Evolutionary conservation across 805 yeast genomes (phyloP).

Genomic region (Alloascoidea hylecoeti): DNA sequence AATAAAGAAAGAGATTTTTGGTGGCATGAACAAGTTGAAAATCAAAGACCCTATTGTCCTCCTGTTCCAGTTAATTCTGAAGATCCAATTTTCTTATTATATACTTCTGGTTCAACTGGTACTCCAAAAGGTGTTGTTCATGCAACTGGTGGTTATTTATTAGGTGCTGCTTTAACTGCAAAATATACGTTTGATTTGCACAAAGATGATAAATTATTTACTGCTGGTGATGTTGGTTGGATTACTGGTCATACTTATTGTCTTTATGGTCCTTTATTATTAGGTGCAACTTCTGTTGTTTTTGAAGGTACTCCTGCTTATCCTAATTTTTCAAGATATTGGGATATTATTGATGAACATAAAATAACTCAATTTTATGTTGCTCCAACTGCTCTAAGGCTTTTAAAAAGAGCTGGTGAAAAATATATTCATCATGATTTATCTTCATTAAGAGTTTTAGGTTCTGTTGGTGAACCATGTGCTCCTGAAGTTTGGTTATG

Average conservation of each 20-base stretch:
- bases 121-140: slow-evolving; percentile 97
- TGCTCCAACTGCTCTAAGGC: slow-evolving; percentile 95
- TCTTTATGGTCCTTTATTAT: slow-evolving; percentile 79
- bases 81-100: slow-evolving; percentile 89
- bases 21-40: slow-evolving; percentile 87
- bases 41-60: slow-evolving; percentile 75
- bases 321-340: slow-evolving; percentile 89
- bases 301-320: slow-evolving; percentile 98
- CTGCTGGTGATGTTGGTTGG: slow-evolving; percentile 99
- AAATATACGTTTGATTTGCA: slow-evolving; percentile 90
- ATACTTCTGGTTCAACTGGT: slow-evolving; percentile 97
- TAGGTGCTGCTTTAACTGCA: slow-evolving; percentile 86
- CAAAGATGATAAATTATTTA: slow-evolving; percentile 74
- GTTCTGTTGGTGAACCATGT: slow-evolving; percentile 98
- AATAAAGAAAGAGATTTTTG: slow-evolving; percentile 72
- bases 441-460: slow-evolving; percentile 75
- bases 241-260: slow-evolving; percentile 97
- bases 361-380: slow-evolving; percentile 93
- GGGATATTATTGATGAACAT: slow-evolving; percentile 90
- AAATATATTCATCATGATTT: slow-evolving; percentile 72
- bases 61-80: slow-evolving; percentile 82
- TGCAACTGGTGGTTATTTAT: slow-evolving; percentile 83
- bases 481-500: slow-evolving; percentile 98
- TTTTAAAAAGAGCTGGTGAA: slow-evolving; percentile 84
- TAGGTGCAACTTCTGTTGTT: slow-evolving; percentile 85